phyloP scores from a whole-genome alignment of 495 filamentous ascomycete genomes.

The Neurospora pannonica region DNA sequence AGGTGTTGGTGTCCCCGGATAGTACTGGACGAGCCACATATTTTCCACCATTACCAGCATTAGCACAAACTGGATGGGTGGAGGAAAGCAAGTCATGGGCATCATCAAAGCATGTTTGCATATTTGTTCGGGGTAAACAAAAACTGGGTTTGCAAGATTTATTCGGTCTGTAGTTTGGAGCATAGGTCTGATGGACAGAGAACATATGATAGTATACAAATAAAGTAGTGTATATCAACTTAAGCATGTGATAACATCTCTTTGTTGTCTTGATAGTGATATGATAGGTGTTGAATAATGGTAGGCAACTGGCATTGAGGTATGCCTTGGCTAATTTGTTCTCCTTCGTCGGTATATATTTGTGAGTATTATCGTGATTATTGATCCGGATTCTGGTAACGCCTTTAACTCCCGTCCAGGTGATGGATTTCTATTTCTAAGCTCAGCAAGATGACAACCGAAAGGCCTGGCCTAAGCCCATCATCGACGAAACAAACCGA shows the following conservation, averaged over 20 bases:
- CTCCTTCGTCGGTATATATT: too few relatives aligned
- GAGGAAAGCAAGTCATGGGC: not conserved
- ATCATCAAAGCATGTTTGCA: not conserved
- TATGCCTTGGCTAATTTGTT: too few relatives aligned
- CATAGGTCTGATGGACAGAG: not conserved
- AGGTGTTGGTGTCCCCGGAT: not conserved
- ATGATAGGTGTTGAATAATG: not conserved
- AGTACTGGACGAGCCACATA: not conserved
- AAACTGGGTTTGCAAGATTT: not conserved
- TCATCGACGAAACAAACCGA: not conserved
- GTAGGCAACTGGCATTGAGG: too few relatives aligned
- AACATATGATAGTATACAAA: not conserved
- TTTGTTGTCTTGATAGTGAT: not conserved
- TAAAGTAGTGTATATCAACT: not conserved
- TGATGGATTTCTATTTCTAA: too few relatives aligned
- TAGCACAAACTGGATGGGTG: not conserved
- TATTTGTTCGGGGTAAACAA: not conserved
- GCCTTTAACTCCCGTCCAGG: not conserved
- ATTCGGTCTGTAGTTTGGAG: not conserved
- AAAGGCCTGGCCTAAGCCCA: not conserved
- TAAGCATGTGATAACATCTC: not conserved
- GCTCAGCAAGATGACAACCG: not conserved
- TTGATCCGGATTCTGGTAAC: not conserved
- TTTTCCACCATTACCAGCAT: not conserved
- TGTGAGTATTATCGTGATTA: not conserved